These are phyloP conservation scores for Triticum turgidum DNA, from an alignment of 176 grass and related monocot genomes.

Conservation along the genomic window DNA sequence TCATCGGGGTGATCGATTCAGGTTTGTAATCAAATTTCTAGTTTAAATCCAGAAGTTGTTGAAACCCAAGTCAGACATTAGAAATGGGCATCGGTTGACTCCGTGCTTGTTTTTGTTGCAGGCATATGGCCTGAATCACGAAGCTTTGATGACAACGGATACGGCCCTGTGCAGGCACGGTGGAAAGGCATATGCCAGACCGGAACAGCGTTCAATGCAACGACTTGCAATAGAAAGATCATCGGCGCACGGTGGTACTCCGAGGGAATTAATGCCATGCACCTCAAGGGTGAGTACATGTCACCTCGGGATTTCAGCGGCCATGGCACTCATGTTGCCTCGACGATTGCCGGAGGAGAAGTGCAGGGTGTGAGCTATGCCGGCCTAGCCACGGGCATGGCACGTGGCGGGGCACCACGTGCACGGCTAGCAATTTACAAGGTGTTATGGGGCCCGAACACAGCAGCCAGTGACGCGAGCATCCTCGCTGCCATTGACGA, in stretches of 20 bases:
- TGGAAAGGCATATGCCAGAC: not conserved
- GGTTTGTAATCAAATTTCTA: not conserved
- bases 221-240: not conserved
- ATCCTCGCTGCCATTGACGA: not conserved
- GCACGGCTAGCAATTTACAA: not conserved
- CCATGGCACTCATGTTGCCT: not conserved
- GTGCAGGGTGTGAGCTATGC: not conserved
- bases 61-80: not conserved
- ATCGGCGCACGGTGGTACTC: conserved; percentile 8
- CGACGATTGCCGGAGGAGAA: not conserved
- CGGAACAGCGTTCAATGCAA: not conserved
- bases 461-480: no score
- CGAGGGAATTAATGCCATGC: not conserved
- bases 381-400: not conserved
- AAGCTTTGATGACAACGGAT: not conserved
- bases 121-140: not conserved
- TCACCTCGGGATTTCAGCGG: not conserved
- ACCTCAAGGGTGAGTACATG: not conserved
- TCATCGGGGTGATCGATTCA: not conserved
- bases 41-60: not conserved
- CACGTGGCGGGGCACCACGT: not conserved
- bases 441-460: not conserved
- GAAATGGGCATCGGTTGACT: not conserved
- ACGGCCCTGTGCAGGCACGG: not conserved
- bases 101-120: not conserved